A percentile compares a stretch with the other conserved stretches of the same genome.
phyloP scores from a whole-genome alignment of 345 rosid species.

The Euphorbia tirucalli region DNA sequence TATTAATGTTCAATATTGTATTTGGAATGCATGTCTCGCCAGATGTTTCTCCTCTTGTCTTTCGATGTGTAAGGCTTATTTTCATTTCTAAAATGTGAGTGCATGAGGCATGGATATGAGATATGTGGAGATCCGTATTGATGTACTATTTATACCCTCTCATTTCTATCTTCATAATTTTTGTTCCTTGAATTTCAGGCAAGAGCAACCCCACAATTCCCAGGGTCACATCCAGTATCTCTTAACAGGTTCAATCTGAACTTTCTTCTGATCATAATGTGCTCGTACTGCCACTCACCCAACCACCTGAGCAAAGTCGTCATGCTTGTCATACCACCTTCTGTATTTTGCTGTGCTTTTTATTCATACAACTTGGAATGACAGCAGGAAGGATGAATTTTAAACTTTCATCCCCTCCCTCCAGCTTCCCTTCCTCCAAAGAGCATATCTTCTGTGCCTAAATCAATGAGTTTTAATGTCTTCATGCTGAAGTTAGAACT shows the following conservation, averaged over 20 bases:
- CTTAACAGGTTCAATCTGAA: slow-evolving; percentile 54
- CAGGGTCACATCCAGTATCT: slow-evolving; percentile 89
- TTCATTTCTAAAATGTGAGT: not conserved
- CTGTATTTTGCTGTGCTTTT: not conserved
- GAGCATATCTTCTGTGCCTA: not conserved
- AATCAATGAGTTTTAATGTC: not conserved
- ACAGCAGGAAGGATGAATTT: not conserved
- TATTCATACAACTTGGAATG: not conserved
- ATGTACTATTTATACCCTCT: slow-evolving; percentile 12
- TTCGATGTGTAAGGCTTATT: not conserved
- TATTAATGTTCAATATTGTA: not conserved
- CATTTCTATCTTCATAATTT: not conserved
- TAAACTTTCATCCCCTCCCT: not conserved
- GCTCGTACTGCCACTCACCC: not conserved
- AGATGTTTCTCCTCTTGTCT: not conserved
- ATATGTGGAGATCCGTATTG: not conserved
- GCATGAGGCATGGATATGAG: not conserved
- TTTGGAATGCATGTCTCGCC: not conserved
- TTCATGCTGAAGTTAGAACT: not conserved
- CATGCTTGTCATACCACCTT: not conserved
- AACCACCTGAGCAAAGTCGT: not conserved
- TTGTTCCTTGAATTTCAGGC: slow-evolving; percentile 44
- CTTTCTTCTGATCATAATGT: slow-evolving; percentile 3
- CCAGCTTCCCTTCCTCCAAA: not conserved
- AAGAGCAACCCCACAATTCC: slow-evolving; percentile 64